Base-by-base conservation (phyloP, 345 rosid genomes). In the Eucalyptus cloeziana region DNA sequence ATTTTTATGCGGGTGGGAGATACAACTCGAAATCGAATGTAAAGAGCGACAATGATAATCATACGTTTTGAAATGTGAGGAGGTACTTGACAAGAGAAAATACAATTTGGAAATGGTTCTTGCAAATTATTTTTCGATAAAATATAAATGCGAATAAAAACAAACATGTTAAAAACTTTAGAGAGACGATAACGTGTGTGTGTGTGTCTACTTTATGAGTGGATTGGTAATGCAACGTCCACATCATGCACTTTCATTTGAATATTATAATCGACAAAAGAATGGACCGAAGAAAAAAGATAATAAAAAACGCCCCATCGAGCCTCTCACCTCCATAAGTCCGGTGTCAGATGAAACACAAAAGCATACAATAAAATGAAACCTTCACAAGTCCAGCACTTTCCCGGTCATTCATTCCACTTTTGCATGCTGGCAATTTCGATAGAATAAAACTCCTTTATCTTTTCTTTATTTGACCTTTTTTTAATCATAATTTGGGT, bases 41-140 rank as follows among this genome's bases (percentile, higher is more conserved):
- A 14, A 67, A 69, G 5, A 0, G 2, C 2, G 2, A 9, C 5
- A 2, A 69, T 33, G 24, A 10, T 33, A 37, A 37, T 10, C 2
- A 10, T 19, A 37, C 14, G 4, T 33, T 71, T 71, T 19, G 14
- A 71, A 71, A 19, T 3, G 81, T 5, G 14, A 19, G 1, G 25
- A 1, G 4, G 4, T 17, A 69, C 21, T 69, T 33, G 44, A 16
- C 8, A 69, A 33, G 6, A 33, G 80, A 69, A 71, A 19, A 71
- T 37, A 37, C 7, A 10, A 16, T 71, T 71, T 19, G 25, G 6
- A 37, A 37, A 37, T 37, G 45, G 13, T 37, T 19, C 8, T 71
- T 71, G 24, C 43, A 10, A 37, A 33, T 37, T 37, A 19, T 37
- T 71, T 71, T 21, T 5, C 44, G 19, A 37, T 19, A 10, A 19